Evolutionary conservation across 352 stramenopile species (phyloP).

Genomic region (Phytophthora capsici): DNA sequence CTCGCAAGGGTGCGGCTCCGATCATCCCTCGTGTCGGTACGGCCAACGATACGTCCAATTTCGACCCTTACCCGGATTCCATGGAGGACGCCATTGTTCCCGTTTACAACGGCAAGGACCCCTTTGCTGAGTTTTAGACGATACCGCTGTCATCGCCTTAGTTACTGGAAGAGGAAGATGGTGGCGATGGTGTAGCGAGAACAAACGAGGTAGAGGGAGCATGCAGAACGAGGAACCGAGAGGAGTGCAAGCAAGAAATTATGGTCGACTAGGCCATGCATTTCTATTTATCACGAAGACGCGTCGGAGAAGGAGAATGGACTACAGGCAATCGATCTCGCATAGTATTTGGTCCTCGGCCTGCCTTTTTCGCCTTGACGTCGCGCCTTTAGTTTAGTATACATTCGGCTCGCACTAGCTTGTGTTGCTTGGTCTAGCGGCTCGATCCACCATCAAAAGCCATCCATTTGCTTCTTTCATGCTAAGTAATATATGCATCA

Average conservation of each 20-base stretch:
- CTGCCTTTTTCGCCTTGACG: conserved; percentile 7
- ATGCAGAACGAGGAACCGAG: conserved; percentile 11
- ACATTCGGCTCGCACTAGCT: conserved; percentile 34
- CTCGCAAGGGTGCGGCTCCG: conserved; percentile 89
- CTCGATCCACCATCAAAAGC: conserved; percentile 8
- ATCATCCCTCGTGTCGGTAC: conserved; percentile 94
- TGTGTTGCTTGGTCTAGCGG: conserved; percentile 13
- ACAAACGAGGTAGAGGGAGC: conserved; percentile 13
- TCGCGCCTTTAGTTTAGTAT: conserved; percentile 38
- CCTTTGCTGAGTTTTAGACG: conserved; percentile 93
- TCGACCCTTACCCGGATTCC: conserved; percentile 96
- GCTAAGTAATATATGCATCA: conserved; percentile 34
- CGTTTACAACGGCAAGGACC: conserved; percentile 93
- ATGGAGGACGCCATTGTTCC: conserved; percentile 90
- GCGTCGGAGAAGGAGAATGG: conserved; percentile 9
- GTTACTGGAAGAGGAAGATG: conserved; percentile 12
- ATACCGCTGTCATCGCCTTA: conserved; percentile 15
- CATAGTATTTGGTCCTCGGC: conserved; percentile 3
- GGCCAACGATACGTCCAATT: conserved; percentile 96
- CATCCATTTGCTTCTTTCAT: conserved; percentile 22
- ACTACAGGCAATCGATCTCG: conserved; percentile 4
- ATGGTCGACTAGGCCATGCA: conserved; percentile 35
- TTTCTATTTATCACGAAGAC: conserved; percentile 45
- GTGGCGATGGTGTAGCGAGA: conserved; percentile 22
- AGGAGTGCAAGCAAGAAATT: conserved; percentile 37